Evolutionary conservation across 495 filamentous ascomycete species (phyloP).

Genomic region (Penicillium cosmopolitanum): DNA sequence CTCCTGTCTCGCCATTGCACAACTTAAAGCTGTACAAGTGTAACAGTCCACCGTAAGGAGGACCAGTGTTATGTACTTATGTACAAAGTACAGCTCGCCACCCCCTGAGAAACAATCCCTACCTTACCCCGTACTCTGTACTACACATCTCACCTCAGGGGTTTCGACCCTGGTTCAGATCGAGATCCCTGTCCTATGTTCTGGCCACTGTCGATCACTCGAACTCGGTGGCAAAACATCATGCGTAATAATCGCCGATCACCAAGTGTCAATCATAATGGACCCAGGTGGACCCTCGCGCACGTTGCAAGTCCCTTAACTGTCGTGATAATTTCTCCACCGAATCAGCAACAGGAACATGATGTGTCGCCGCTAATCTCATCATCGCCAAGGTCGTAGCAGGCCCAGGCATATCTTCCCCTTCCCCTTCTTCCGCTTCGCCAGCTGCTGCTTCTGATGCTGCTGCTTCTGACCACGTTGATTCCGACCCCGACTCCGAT

Average conservation of each 20-base stretch:
- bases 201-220: neutral
- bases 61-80: too few relatives aligned
- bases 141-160: too few relatives aligned
- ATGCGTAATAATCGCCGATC: neutral
- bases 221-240: neutral
- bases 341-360: constrained; percentile 28
- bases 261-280: neutral
- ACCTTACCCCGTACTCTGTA: too few relatives aligned
- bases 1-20: too few relatives aligned
- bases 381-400: constrained; percentile 23
- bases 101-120: too few relatives aligned
- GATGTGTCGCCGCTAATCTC: constrained; percentile 26
- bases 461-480: too few relatives aligned
- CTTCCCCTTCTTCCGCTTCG: too few relatives aligned
- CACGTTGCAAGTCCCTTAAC: constrained; percentile 22
- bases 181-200: neutral
- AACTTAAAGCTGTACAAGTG: too few relatives aligned
- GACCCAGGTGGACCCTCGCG: constrained; percentile 7
- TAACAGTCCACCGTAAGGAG: too few relatives aligned
- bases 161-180: too few relatives aligned
- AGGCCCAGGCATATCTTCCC: constrained; percentile 6
- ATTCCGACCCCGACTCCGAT: constrained; percentile 11
- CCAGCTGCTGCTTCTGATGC: too few relatives aligned
- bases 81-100: too few relatives aligned
- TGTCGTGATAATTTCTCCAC: constrained; percentile 23